Conservation (phyloP, 768 basidiomycete species). For the Calocybe gangraenosa region DNA sequence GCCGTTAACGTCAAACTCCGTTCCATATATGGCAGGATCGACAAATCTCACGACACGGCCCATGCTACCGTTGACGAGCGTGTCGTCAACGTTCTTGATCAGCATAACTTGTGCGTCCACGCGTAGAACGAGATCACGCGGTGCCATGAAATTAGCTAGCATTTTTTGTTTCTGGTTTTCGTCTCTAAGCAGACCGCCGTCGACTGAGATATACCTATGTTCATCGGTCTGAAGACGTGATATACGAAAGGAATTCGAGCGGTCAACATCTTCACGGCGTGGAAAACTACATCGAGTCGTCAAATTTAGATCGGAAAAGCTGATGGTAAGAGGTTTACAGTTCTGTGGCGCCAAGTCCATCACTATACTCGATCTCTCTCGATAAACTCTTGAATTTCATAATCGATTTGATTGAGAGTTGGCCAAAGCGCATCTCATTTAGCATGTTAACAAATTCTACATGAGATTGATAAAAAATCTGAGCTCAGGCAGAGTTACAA, state of each 20-base stretch:
- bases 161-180: slow-evolving; percentile 64
- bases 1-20: slow-evolving; percentile 27
- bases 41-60: slow-evolving; percentile 78
- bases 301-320: neutral
- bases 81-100: slow-evolving; percentile 90
- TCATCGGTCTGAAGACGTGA: slow-evolving; percentile 48
- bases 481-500: neutral
- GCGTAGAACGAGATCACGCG: slow-evolving; percentile 62
- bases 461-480: neutral
- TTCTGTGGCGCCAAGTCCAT: slow-evolving; percentile 87
- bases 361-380: slow-evolving; percentile 67
- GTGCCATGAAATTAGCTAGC: slow-evolving; percentile 91
- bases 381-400: slow-evolving; percentile 65
- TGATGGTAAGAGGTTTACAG: slow-evolving; percentile 49
- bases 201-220: slow-evolving; percentile 51
- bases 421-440: slow-evolving; percentile 97
- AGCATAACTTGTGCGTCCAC: slow-evolving; percentile 90
- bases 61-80: slow-evolving; percentile 92
- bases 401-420: slow-evolving; percentile 60
- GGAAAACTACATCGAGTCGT: slow-evolving; percentile 62
- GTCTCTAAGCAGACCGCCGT: slow-evolving; percentile 59
- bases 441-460: slow-evolving; percentile 93
- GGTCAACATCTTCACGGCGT: slow-evolving; percentile 86
- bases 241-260: slow-evolving; percentile 74
- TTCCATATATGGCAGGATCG: slow-evolving; percentile 44